A percentile compares a stretch with the other conserved stretches of the same genome.
Evolutionary conservation across 2,329 filamentous ascomycete species (phyloP).

Genomic region (Cyclaneusma minus): DNA sequence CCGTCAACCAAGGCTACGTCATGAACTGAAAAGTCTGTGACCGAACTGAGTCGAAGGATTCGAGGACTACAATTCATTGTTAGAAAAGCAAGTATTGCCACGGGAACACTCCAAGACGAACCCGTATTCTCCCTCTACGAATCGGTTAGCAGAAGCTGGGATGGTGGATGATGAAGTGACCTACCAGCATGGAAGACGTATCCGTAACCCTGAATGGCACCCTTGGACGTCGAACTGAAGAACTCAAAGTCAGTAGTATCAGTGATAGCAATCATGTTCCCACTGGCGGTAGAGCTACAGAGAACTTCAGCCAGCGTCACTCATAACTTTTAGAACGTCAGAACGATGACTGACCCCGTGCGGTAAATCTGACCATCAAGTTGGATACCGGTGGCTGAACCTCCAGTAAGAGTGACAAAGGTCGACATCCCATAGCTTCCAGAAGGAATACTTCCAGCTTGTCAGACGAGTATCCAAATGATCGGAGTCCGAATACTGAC

Average conservation of each 20-base stretch:
- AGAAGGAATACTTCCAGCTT: constrained; percentile 25
- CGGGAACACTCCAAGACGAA: no score
- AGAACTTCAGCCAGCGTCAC: no score
- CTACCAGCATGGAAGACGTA: constrained; percentile 30
- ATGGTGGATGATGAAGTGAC: constrained; percentile 20
- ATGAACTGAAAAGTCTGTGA: constrained; percentile 12
- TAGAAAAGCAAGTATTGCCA: constrained; percentile 31
- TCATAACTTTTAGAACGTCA: no score
- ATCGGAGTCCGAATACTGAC: constrained; percentile 2
- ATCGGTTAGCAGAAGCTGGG: constrained; percentile 29
- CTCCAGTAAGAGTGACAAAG: constrained; percentile 31
- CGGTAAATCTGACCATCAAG: constrained; percentile 36
- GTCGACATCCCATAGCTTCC: constrained; percentile 33
- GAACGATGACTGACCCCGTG: constrained; percentile 19
- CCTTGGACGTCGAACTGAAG: constrained; percentile 33
- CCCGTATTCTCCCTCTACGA: constrained; percentile 26
- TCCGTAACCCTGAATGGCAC: constrained; percentile 35
- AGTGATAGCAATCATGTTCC: constrained; percentile 37
- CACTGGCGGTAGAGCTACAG: constrained; percentile 25
- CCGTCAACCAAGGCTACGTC: constrained; percentile 13
- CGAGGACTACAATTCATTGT: no score
- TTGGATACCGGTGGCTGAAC: constrained; percentile 31
- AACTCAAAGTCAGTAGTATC: constrained; percentile 35
- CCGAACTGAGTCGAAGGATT: constrained; percentile 8
- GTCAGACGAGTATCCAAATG: constrained; percentile 4